These are phyloP conservation scores for Malassezia obtusa DNA, from an alignment of 1,284 basidiomycete genomes.

Conservation along the genomic window DNA sequence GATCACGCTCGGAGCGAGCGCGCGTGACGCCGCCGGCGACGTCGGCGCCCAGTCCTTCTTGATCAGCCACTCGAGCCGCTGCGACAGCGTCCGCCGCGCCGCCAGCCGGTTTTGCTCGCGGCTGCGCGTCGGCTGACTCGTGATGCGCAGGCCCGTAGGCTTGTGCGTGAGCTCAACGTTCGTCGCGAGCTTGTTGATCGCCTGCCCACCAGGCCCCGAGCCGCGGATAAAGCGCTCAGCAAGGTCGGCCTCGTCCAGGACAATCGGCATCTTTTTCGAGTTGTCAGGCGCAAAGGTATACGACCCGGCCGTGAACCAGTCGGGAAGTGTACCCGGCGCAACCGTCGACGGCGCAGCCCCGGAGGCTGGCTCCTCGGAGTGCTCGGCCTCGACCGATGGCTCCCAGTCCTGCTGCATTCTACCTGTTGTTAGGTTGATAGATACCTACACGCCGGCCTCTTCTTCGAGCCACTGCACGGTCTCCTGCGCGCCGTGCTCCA, in stretches of 20 bases:
- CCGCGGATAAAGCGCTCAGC: conserved; percentile 43
- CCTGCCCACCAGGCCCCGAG: conserved; percentile 43
- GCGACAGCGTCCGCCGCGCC: conserved; percentile 31
- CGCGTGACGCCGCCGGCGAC: conserved; percentile 4
- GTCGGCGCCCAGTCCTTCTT: conserved; percentile 12
- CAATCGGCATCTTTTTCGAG: conserved; percentile 34
- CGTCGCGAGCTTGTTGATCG: conserved; percentile 43
- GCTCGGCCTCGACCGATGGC: background rate
- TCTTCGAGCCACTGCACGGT: conserved; percentile 32
- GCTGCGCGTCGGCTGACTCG: conserved; percentile 35
- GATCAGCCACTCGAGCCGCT: conserved; percentile 28
- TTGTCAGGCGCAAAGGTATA: conserved; percentile 24
- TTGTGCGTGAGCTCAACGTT: conserved; percentile 35
- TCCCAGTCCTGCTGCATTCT: background rate
- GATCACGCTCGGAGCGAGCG: conserved; percentile 22
- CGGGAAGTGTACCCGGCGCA: conserved; percentile 17
- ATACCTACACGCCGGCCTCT: conserved; percentile 43
- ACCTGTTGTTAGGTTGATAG: background rate
- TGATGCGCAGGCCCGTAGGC: conserved; percentile 35
- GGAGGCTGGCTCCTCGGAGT: background rate
- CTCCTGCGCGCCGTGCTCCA: conserved; percentile 23
- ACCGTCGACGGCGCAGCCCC: background rate
- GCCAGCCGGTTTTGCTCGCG: conserved; percentile 31
- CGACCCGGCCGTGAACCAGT: conserved; percentile 28
- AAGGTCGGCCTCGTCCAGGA: conserved; percentile 34